Evolutionary conservation across 768 basidiomycete species (phyloP), one percentile per base, ranked within the genome.

Genomic region (Boletus edulis): DNA sequence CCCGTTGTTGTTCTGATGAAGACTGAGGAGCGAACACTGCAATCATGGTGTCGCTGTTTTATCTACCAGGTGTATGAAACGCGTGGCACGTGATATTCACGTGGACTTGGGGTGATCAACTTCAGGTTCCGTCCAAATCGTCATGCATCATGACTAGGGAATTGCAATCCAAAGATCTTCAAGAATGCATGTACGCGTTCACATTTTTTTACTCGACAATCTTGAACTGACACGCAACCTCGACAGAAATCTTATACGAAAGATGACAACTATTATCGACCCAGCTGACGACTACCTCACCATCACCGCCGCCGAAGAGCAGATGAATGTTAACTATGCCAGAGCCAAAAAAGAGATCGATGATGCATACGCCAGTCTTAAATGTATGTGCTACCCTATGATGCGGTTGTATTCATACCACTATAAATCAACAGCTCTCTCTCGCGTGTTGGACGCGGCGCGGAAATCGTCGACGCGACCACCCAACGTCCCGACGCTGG

Each of bases 221-320:
- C 9, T 14, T 14, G 38, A 13, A n/a, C 46, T 67, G 24, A 66
- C 24, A 27, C 12, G n/a, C 46, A 42, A 45, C 8, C 15, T 14
- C 35, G 45, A 35, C 56, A 90, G 88, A 46, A 84, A 85, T 59
- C 80, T 85, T 17, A 83, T 90, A 44, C 78, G 77, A 58, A 84
- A 84, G 56, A 87, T 91, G 81, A 73, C 81, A 32, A 78, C 81
- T 4, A 84, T 90, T 54, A 87, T 92, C 51, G 84, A 89, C 62
- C 87, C 88, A 12, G 85, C 87, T 41, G 87, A 90, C 50, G 90
- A 92, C 68, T 90, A 84, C 65, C 72, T 86, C 54, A 85, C 86
- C 13, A 88, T 92, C 46, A 82, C 84, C 15, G 82, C 80, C 8
- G 84, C 88, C 9, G 87, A 91, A 61, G 84, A 90, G 55, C 83